Evolutionary conservation across 371 early-diverging fungal genomes (phyloP).

Genomic region (Coemansia sp.): DNA sequence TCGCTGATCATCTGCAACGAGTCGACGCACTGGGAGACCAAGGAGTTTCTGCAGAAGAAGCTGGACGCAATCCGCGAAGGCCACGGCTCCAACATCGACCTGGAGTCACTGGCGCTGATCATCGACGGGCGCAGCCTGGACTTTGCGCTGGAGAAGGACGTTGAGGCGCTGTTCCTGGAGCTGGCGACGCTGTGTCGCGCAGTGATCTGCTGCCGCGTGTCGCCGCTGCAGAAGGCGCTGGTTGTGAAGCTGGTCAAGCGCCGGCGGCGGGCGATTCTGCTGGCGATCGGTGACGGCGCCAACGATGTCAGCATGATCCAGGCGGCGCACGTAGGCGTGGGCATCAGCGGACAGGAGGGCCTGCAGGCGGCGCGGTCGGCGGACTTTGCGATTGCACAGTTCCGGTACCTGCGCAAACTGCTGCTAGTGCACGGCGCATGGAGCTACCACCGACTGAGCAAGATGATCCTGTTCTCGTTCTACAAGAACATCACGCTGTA

Average conservation of each 20-base stretch:
- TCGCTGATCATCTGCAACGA: conserved; percentile 80
- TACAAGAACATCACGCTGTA: conserved; percentile 97
- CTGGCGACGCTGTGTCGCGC: conserved; percentile 78
- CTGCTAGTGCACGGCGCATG: conserved; percentile 93
- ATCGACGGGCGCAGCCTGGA: conserved; percentile 91
- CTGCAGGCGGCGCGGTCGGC: conserved; percentile 95
- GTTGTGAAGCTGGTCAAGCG: conserved; percentile 90
- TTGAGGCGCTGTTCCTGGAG: conserved; percentile 63
- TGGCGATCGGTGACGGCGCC: conserved; percentile 98
- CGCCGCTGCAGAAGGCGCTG: conserved; percentile 91
- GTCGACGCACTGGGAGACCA: conserved; percentile 75
- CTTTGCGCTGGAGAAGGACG: conserved; percentile 65
- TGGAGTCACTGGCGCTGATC: conserved; percentile 69
- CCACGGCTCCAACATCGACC: conserved; percentile 45
- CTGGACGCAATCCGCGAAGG: conserved; percentile 64
- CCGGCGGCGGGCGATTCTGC: conserved; percentile 68
- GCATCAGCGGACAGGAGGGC: conserved; percentile 97
- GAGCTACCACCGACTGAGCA: conserved; percentile 88
- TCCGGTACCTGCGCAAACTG: conserved; percentile 84
- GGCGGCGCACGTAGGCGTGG: conserved; percentile 95
- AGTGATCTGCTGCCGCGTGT: conserved; percentile 91
- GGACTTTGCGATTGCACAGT: conserved; percentile 96
- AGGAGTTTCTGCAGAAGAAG: conserved; percentile 73
- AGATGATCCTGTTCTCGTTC: conserved; percentile 87
- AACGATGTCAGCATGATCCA: conserved; percentile 99